phyloP scores from a whole-genome alignment of 805 yeast genomes.

The Saturnispora serradocipensis region DNA sequence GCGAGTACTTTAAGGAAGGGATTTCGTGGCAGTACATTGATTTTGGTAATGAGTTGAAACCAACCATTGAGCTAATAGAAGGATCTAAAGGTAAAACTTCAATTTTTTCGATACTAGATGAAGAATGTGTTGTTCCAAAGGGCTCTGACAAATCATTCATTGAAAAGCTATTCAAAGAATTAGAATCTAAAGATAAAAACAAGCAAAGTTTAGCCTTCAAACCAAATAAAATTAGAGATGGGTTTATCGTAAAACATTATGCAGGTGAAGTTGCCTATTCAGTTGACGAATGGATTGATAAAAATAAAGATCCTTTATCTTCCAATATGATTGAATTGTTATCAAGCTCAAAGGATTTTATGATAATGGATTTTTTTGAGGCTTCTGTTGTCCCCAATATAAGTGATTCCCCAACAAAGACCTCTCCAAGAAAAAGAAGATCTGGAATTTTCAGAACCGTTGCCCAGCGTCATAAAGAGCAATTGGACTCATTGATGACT shows the following conservation, averaged over 20 bases:
- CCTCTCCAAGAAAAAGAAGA: conserved; percentile 10
- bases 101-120: conserved; percentile 77
- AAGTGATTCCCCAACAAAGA: conserved; percentile 25
- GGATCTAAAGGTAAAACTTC: conserved; percentile 53
- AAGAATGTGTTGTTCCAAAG: conserved; percentile 91
- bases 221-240: conserved; percentile 65
- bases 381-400: conserved; percentile 15
- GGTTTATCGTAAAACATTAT: conserved; percentile 81
- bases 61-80: conserved; percentile 89
- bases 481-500: conserved; percentile 58
- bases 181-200: conserved; percentile 37
- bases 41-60: conserved; percentile 90
- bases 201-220: conserved; percentile 41
- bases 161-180: conserved; percentile 61
- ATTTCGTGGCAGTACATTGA: conserved; percentile 72
- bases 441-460: conserved; percentile 57
- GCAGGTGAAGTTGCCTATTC: conserved; percentile 96
- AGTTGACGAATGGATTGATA: conserved; percentile 87
- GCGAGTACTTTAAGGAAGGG: conserved; percentile 49
- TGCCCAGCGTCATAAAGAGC: conserved; percentile 83
- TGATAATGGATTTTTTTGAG: conserved; percentile 44
- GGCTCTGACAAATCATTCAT: conserved; percentile 77
- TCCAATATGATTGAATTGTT: conserved; percentile 61
- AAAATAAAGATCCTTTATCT: conserved; percentile 87
- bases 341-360: conserved; percentile 41